Evolutionary conservation across 2,329 filamentous ascomycete genomes (phyloP).

Genomic region (Bretziella fagacearum): DNA sequence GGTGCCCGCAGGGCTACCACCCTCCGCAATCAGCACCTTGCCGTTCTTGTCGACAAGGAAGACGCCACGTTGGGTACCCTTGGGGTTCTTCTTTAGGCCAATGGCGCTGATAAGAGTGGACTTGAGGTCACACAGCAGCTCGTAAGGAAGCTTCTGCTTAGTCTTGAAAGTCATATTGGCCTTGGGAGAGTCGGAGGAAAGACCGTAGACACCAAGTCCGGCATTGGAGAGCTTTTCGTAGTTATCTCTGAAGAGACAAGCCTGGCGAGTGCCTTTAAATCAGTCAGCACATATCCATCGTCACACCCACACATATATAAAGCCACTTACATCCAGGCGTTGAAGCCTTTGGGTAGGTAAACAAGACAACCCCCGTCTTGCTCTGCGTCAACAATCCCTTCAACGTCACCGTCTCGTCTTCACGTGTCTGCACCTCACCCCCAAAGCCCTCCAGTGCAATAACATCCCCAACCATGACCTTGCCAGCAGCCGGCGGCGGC

Average conservation of each 20-base stretch:
- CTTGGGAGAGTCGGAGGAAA: slow-evolving; percentile 75
- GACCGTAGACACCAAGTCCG: slow-evolving; percentile 75
- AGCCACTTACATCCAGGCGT: slow-evolving; percentile 72
- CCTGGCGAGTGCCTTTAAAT: slow-evolving; percentile 69
- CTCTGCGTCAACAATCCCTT: slow-evolving; percentile 68
- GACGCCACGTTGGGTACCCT: slow-evolving; percentile 69
- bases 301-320: not conserved
- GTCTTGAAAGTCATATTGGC: slow-evolving; percentile 84
- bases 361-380: slow-evolving; percentile 72
- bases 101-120: slow-evolving; percentile 65
- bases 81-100: slow-evolving; percentile 72
- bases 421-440: slow-evolving; percentile 67
- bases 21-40: slow-evolving; percentile 57
- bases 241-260: slow-evolving; percentile 78
- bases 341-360: slow-evolving; percentile 89
- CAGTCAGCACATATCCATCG: not conserved
- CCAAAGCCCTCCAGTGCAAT: slow-evolving; percentile 44
- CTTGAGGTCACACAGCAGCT: slow-evolving; percentile 67
- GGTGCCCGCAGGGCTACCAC: slow-evolving; percentile 53
- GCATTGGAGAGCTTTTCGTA: slow-evolving; percentile 59
- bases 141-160: slow-evolving; percentile 79
- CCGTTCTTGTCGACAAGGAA: slow-evolving; percentile 73
- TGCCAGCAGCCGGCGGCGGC: not conserved
- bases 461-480: slow-evolving; percentile 32
- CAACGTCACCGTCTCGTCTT: slow-evolving; percentile 63